Evolutionary conservation across 176 grass and related monocot genomes (phyloP), one percentile per base, ranked within the genome.

Genomic region (Cenchrus fungigraminus): DNA sequence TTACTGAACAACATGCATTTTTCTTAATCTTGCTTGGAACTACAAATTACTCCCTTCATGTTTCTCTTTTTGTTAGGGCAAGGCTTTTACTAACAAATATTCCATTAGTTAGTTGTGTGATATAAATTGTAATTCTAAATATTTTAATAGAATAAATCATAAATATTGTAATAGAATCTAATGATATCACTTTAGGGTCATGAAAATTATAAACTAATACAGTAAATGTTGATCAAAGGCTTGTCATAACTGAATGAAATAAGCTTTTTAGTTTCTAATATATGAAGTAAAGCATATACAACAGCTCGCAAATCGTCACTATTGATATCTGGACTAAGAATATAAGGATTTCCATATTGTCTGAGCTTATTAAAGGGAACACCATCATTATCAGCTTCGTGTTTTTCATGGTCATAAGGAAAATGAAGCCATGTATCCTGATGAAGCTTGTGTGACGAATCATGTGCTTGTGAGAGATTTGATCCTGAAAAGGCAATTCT

Each of bases 321-420:
- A 9, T 81, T 56, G 44, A 83, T 83, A 74, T 63, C 22, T 66
- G 5, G 76, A 65, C 42, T 72, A 60, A 72, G 25, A 42, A 66
- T n/a, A 17, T 22, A 22, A 55, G 31, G 9, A 28, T 44, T 75
- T 62, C 31, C 71, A 52, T 1, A 13, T 67, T 65, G 74, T 28
- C 6, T 53, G 19, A 65, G 1, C 58, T 52, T 74, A 13, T 57
- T 49, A 29, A 72, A 45, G 60, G 43, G 17, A 20, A 40, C 19
- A 54, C 13, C 9, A 12, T 47, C 51, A 15, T 28, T 22, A 62
- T 14, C n/a, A 63, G 4, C 6, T 53, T 65, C 12, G 17, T 83
- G 46, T 44, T 75, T 65, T 54, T 17, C 42, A 17, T 84, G 70
- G 71, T 63, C 5, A 10, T 44, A 22, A 8, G 65, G 32, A 43